Percentiles rank a stretch among this genome's conserved stretches.
Evolutionary conservation across 148 eudicot species (phyloP).

Genomic region (Spergularia marina): DNA sequence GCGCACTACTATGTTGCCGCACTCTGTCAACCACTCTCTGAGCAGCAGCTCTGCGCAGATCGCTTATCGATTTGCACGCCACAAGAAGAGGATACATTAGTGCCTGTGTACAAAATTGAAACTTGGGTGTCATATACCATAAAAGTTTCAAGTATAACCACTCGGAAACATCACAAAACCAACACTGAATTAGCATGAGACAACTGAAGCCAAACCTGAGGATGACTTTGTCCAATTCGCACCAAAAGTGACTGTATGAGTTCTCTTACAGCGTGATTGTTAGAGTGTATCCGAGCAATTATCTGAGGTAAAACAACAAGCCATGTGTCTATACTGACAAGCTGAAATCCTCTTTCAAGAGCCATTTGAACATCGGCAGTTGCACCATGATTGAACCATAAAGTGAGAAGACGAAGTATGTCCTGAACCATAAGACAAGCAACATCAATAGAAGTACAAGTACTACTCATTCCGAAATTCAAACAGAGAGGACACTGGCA

Average conservation of each 20-base stretch:
- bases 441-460: not conserved
- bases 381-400: conserved; percentile 99
- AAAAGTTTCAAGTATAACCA: not conserved
- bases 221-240: conserved; percentile 93
- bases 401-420: conserved; percentile 93
- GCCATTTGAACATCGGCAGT: conserved; percentile 90
- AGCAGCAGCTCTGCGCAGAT: conserved; percentile 85
- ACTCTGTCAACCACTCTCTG: conserved; percentile 95
- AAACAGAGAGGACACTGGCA: too few species aligned
- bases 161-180: not conserved
- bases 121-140: not conserved
- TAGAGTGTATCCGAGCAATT: conserved; percentile 96
- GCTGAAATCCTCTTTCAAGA: conserved; percentile 75
- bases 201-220: conserved; percentile 61
- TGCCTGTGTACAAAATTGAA: conserved; percentile 51
- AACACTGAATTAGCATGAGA: conserved; percentile 1
- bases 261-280: conserved; percentile 88
- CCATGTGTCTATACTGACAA: conserved; percentile 97
- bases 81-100: conserved; percentile 99
- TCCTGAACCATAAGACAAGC: conserved; percentile 45
- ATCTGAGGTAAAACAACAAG: conserved; percentile 96
- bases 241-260: conserved; percentile 91
- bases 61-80: conserved; percentile 98
- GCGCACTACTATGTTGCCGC: conserved; percentile 86
- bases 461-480: not conserved